Base-by-base conservation (phyloP, 768 basidiomycete species). In the Mycena alexandri region DNA sequence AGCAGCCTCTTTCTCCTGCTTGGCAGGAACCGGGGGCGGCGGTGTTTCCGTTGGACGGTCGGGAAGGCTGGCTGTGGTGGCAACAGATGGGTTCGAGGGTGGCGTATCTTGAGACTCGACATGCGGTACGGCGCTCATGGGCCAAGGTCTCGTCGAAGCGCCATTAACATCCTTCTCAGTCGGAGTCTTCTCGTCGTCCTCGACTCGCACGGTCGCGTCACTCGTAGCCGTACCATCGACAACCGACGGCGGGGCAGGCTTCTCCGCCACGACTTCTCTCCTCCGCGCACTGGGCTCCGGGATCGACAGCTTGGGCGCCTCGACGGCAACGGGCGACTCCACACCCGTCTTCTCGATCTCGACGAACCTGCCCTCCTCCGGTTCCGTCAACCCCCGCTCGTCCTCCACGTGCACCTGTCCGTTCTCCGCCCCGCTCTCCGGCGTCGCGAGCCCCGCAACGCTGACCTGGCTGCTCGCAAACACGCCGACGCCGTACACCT, bases 401-500 rank as follows among this genome's bases (percentile, higher is more conserved):
- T 64, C 63, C 44, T 61, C 56, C 42, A 36, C 51, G n/a, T 22
- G 22, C 52, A 19, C 41, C 24, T 29, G 46, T 13, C 60, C 51
- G 33, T 55, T 41, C 47, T 38, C 19, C 47, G 24, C 10, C 19
- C 59, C 33, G 21, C n/a, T 43, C 44, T 51, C 22, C 29, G 34
- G 46, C 22, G n/a, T 21, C 17, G 58, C 66, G 21, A 38, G 38
- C 38, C 77, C 82, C 14, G 73, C 73, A 17, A 93, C 75, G 25
- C 90, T 92, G 13, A 96, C 80, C 76, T 96, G 95, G 0, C 96
- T 98, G 60, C 88, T 93, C 3, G 98, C 98, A 79, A 99, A 99
- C 69, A 93, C 90, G 5, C 96, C 96, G 0, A 91, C 90, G 0
- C 97, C 98, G 78, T 96, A 99, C 9, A 99, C 93, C 57, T 88